Evolutionary conservation across 2,329 filamentous ascomycete species (phyloP).

Genomic region (Cytospora mali): DNA sequence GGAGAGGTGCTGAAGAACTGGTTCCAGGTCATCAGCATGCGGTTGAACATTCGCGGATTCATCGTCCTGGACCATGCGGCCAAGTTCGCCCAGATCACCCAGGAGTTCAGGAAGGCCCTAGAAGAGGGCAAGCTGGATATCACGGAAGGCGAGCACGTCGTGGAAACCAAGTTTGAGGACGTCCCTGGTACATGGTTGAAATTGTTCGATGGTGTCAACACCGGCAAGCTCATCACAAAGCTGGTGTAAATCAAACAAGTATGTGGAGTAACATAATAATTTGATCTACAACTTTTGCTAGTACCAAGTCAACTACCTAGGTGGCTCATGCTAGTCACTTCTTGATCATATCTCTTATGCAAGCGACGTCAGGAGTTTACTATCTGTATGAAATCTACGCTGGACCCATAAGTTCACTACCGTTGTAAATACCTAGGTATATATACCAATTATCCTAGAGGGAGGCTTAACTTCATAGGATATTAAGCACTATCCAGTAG

Average conservation of each 20-base stretch:
- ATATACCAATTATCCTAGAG: too few species aligned
- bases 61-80: conserved; percentile 8
- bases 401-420: too few species aligned
- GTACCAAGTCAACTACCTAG: too few species aligned
- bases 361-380: too few species aligned
- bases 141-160: conserved; percentile 8
- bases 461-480: too few species aligned
- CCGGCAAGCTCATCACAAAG: conserved; percentile 15
- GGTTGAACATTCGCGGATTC: not conserved
- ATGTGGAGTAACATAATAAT: too few species aligned
- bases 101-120: conserved; percentile 6
- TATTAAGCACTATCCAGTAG: too few species aligned
- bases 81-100: not conserved
- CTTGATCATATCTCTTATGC: too few species aligned
- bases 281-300: too few species aligned
- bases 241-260: conserved; percentile 1
- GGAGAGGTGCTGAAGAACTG: conserved; percentile 10
- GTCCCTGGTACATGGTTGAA: conserved; percentile 14
- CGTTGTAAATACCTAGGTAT: too few species aligned
- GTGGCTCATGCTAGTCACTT: too few species aligned
- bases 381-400: too few species aligned
- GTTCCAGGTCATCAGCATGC: conserved; percentile 14
- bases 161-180: conserved; percentile 11
- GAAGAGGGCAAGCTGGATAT: conserved; percentile 15
- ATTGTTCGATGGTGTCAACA: conserved; percentile 13